Base-by-base conservation (phyloP, 1,284 basidiomycete species). In the Sutorius eximius region DNA sequence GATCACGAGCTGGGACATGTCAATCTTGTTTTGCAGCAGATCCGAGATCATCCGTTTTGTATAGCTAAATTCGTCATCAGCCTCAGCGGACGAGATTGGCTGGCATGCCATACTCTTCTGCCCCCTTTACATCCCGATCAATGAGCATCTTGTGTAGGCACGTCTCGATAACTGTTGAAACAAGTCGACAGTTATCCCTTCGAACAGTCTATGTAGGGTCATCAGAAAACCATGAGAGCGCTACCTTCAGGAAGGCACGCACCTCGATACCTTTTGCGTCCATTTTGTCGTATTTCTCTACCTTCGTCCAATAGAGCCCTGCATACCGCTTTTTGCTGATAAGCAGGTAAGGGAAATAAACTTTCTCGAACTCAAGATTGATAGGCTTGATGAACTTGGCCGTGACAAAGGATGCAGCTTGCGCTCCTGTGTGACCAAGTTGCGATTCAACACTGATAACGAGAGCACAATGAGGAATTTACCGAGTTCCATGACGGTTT, bases 271-370 rank as follows among this genome's bases (percentile, higher is more conserved):
- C 95, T 74, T 98, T 98, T 1, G 95, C 89, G 65, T 98, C 95
- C 95, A 98, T 97, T 76, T 98, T 98, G 72, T 98, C 95, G 62
- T 91, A 95, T 71, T 93, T 95, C 44, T 97, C 94, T 8, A 87
- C 77, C 59, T 84, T 86, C 1, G 95, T 98, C 95, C 95, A 98
- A 68, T 98, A 97, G 53, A 97, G 73, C 5, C 95, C 95, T 3
- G 95, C 95, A 72, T 98, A 98, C 33, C 95, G 86, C 74, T 98
- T 98, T 75, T 98, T 98, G 80, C 79, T 97, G 73, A 98, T 98
- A 38, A 98, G 84, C 49, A 98, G 74, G 70, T 98, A 98, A 3
- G 95, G 95, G 71, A 91, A 98, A 73, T 98, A 98, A 2, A 98
- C 94, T 70, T 98, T 98, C 71, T 98, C 95, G 74, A 98, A 98